phyloP scores from a whole-genome alignment of 495 filamentous ascomycete genomes.

The Aspergillus saccharolyticus region DNA sequence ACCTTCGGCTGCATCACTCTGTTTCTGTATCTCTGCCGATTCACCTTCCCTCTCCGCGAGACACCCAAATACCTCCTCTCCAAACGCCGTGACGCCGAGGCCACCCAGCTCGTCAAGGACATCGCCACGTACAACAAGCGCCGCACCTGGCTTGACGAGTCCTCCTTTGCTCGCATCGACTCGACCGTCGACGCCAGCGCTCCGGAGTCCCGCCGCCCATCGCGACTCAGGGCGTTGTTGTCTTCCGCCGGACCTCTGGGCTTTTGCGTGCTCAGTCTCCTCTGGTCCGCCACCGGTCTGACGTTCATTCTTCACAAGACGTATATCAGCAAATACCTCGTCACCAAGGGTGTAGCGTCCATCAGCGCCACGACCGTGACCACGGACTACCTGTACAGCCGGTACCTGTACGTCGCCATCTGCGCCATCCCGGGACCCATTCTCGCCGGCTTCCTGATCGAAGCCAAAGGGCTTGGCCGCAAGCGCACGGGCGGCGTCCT shows the following conservation, averaged over 20 bases:
- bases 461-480: conserved; percentile 47
- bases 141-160: conserved; percentile 23
- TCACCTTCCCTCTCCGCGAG: conserved; percentile 52
- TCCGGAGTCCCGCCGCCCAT: conserved; percentile 5
- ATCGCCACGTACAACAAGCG: conserved; percentile 21
- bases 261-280: conserved; percentile 6
- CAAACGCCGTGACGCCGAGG: conserved; percentile 20
- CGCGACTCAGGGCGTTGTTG: conserved; percentile 5
- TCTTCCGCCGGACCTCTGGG: conserved; percentile 7
- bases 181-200: conserved; percentile 14
- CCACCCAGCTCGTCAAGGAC: conserved; percentile 20
- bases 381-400: conserved; percentile 6
- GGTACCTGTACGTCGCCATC: conserved; percentile 23
- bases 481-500: conserved; percentile 49
- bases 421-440: conserved; percentile 50
- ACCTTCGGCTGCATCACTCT: conserved; percentile 26
- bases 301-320: conserved; percentile 18
- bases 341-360: conserved; percentile 51
- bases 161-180: conserved; percentile 20
- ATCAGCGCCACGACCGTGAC: conserved; percentile 32
- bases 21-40: conserved; percentile 24
- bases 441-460: conserved; percentile 42
- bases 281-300: conserved; percentile 15
- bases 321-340: conserved; percentile 29
- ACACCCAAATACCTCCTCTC: conserved; percentile 24